Evolutionary conservation across 78 protist species (phyloP).

Genomic region (Monosiga brevicollis): DNA sequence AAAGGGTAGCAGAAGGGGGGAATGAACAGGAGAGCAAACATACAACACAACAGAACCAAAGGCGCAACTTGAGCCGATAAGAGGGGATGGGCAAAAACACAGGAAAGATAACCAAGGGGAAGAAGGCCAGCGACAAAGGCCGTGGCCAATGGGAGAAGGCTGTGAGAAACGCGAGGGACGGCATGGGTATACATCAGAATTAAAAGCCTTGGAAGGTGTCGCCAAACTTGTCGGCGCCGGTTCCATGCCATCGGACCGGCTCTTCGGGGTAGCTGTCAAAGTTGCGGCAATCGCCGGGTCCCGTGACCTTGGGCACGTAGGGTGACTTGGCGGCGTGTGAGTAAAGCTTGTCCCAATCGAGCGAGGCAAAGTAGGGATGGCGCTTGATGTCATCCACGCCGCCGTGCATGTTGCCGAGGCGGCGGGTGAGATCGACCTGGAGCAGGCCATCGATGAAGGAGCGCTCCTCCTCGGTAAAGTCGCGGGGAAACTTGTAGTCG

Average conservation of each 20-base stretch:
- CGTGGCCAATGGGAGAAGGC: too few relatives aligned
- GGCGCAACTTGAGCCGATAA: too few relatives aligned
- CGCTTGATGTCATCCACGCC: slow-evolving; percentile 86
- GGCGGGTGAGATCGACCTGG: slow-evolving; percentile 42
- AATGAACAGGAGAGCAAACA: too few relatives aligned
- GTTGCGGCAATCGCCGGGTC: slow-evolving; percentile 23
- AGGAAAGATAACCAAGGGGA: too few relatives aligned
- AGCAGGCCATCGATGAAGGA: background rate
- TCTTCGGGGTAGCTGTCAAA: slow-evolving; percentile 75
- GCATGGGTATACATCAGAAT: too few relatives aligned
- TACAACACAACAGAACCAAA: too few relatives aligned
- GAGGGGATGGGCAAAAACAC: too few relatives aligned
- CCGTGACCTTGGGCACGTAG: slow-evolving; percentile 12
- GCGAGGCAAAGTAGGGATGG: slow-evolving; percentile 27
- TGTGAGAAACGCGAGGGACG: too few relatives aligned
- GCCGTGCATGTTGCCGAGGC: slow-evolving; percentile 70
- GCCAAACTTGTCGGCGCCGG: background rate
- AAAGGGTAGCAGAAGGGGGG: too few relatives aligned
- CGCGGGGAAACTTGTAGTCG: background rate
- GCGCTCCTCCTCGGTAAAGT: background rate
- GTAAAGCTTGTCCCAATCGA: slow-evolving; percentile 66
- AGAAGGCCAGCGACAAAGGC: too few relatives aligned
- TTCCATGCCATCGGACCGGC: slow-evolving; percentile 14
- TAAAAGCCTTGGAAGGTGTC: background rate
- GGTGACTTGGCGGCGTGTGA: slow-evolving; percentile 13